Conservation (phyloP, 257 asterid species). For the Rubia yunnanensis region DNA sequence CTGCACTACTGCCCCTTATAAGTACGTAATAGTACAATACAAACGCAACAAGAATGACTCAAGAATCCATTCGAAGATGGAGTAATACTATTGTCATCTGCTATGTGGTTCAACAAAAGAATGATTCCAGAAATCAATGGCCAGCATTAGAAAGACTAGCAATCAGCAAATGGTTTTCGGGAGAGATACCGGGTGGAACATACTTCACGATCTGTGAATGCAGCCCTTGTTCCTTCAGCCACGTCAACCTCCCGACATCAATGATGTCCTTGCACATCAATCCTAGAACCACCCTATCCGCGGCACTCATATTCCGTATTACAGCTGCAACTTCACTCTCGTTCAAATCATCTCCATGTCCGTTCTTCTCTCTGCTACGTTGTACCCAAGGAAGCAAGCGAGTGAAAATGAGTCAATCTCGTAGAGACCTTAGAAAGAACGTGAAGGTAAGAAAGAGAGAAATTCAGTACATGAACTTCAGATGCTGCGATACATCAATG, state of each 20-base stretch:
- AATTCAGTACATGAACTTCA: constrained; percentile 29
- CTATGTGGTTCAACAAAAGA: no score
- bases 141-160: constrained; percentile 18
- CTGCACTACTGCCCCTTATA: no score
- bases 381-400: constrained; percentile 1
- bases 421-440: neutral
- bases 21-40: no score
- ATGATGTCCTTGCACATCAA: constrained; percentile 94
- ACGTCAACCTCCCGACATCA: constrained; percentile 62
- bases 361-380: constrained; percentile 33
- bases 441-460: neutral
- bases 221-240: constrained; percentile 51
- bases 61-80: no score
- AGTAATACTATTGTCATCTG: no score
- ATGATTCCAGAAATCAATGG: neutral
- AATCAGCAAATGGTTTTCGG: constrained; percentile 75
- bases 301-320: constrained; percentile 47
- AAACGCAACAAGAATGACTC: no score
- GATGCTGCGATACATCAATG: constrained; percentile 30
- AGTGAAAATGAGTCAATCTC: neutral
- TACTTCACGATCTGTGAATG: constrained; percentile 62
- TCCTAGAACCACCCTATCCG: constrained; percentile 66
- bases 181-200: constrained; percentile 62
- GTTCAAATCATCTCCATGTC: constrained; percentile 17
- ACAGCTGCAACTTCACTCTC: constrained; percentile 43